Conservation (phyloP, 257 asterid species). For the Thymus quinquecostatus region DNA sequence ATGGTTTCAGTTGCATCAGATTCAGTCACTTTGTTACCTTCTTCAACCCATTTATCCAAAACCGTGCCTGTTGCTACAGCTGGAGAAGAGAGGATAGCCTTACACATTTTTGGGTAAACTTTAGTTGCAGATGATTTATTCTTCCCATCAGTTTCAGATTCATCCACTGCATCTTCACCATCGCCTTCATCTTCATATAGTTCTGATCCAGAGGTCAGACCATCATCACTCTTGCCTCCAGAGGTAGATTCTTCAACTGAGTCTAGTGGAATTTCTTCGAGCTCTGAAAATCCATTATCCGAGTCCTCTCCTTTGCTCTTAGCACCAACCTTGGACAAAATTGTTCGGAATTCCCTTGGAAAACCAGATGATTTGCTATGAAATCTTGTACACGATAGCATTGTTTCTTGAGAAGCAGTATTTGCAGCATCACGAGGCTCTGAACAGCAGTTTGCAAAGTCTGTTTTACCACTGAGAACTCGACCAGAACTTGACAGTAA, state of each 20-base stretch:
- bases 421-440: slow-evolving; percentile 38
- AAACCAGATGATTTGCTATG: slow-evolving; percentile 33
- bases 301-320: neutral
- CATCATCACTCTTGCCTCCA: slow-evolving; percentile 38
- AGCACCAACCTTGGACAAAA: slow-evolving; percentile 51
- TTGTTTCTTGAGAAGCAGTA: slow-evolving; percentile 32
- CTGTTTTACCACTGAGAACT: slow-evolving; percentile 40
- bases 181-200: slow-evolving; percentile 50
- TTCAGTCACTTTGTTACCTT: slow-evolving; percentile 67
- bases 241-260: slow-evolving; percentile 27
- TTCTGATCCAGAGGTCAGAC: slow-evolving; percentile 46
- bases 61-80: slow-evolving; percentile 37
- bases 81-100: slow-evolving; percentile 51
- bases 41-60: slow-evolving; percentile 67
- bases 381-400: slow-evolving; percentile 40
- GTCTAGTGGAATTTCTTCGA: slow-evolving; percentile 53
- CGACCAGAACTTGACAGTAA: slow-evolving; percentile 39
- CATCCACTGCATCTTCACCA: slow-evolving; percentile 35
- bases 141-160: slow-evolving; percentile 34
- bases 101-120: slow-evolving; percentile 34
- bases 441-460: slow-evolving; percentile 33
- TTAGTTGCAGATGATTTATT: slow-evolving; percentile 19
- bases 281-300: slow-evolving; percentile 61
- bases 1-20: slow-evolving; percentile 42
- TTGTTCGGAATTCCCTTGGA: slow-evolving; percentile 35